Evolutionary conservation across 345 rosid species (phyloP).

Genomic region (Orychophragmus violaceus): DNA sequence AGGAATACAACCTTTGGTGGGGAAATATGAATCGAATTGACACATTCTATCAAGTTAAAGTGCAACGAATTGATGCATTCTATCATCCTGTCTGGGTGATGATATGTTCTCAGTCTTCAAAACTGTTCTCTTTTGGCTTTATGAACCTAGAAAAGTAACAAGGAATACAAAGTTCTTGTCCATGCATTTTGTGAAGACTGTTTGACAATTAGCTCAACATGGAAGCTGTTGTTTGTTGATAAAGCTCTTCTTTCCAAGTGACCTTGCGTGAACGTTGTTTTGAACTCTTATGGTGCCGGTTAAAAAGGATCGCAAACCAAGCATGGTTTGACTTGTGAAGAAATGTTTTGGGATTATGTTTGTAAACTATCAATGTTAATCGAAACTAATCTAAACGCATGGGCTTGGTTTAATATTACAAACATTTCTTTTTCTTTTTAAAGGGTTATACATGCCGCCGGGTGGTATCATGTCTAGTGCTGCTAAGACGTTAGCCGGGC

Average conservation of each 20-base stretch:
- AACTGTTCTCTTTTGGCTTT: not conserved
- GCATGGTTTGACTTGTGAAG: conserved; percentile 8
- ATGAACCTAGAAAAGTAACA: not conserved
- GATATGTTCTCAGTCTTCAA: conserved; percentile 1
- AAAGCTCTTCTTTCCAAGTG: not conserved
- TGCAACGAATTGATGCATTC: no score
- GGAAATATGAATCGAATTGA: not conserved
- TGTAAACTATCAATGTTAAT: not conserved
- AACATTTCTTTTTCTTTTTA: no score
- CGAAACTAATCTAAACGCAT: not conserved
- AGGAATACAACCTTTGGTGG: not conserved
- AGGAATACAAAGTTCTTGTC: conserved; percentile 42
- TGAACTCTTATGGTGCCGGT: not conserved
- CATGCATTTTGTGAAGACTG: conserved; percentile 55
- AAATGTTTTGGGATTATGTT: not conserved
- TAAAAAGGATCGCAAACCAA: not conserved
- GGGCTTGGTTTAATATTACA: no score
- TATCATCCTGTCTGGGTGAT: conserved; percentile 10
- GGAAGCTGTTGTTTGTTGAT: not conserved
- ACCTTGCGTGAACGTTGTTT: conserved; percentile 6
- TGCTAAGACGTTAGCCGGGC: no score
- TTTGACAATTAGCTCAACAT: conserved; percentile 19
- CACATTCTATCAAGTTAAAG: no score
- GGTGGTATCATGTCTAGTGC: no score
- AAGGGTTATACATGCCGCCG: no score